phyloP scores from a whole-genome alignment of 2,329 filamentous ascomycete genomes.

The Neonectria neomacrospora region DNA sequence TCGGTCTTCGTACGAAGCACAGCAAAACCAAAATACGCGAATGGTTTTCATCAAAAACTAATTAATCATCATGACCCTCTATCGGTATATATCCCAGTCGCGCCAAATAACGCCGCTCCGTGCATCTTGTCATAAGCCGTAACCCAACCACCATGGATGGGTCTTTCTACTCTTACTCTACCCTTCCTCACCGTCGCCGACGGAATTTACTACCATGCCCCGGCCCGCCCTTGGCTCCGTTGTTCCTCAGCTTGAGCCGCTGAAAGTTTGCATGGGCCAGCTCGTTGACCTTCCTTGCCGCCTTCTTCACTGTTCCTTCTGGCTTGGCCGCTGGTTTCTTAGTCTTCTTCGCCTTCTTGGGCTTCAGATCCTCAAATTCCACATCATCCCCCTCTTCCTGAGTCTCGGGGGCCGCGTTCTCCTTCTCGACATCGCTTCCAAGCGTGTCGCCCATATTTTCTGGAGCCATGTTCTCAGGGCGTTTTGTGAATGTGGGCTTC shows the following conservation, averaged over 20 bases:
- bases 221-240: conserved; percentile 70
- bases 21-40: no score
- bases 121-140: conserved; percentile 26
- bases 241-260: conserved; percentile 70
- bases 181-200: conserved; percentile 52
- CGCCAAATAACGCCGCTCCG: conserved; percentile 18
- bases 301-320: conserved; percentile 61
- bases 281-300: conserved; percentile 70
- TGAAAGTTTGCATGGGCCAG: conserved; percentile 75
- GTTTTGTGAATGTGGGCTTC: conserved; percentile 62
- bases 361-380: conserved; percentile 36
- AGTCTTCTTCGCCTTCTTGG: conserved; percentile 29
- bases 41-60: neutral
- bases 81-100: conserved; percentile 13
- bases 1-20: neutral
- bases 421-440: conserved; percentile 51
- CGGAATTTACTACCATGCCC: conserved; percentile 68
- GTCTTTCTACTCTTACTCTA: conserved; percentile 3
- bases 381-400: conserved; percentile 36
- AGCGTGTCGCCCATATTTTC: conserved; percentile 44
- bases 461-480: conserved; percentile 52
- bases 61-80: conserved; percentile 5
- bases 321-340: conserved; percentile 46
- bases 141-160: conserved; percentile 3
- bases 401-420: conserved; percentile 49